Base-by-base conservation (phyloP, 768 basidiomycete species). In the Boletus rubropictus region DNA sequence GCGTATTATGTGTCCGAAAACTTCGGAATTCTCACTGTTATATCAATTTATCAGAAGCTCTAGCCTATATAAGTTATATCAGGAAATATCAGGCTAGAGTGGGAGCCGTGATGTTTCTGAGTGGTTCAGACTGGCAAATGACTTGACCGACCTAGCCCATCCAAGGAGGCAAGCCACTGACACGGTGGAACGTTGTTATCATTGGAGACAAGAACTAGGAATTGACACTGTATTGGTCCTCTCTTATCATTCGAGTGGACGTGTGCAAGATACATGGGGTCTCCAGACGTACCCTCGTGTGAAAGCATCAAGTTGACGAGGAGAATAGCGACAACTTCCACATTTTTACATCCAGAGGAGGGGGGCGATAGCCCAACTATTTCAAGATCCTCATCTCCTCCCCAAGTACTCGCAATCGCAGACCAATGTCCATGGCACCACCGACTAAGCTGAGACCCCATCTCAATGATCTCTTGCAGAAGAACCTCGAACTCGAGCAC, bases 401-500 rank as follows among this genome's bases (percentile, higher is more conserved):
- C 25, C 12, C 12, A 14, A 0, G 14, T 14, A 32, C n/a, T 12
- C 22, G 17, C 34, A 41, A 22, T 38, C 42, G 22, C 44, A 39
- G n/a, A 37, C 43, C n/a, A n/a, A n/a, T n/a, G n/a, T n/a, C n/a
- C 38, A 61, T 61, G 60, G 55, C 58, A 40, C 60, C 60, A 2
- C 60, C 61, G 7, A 63, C 50, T 3, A 51, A 46, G 39, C 42
- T 60, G 27, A 49, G 61, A 46, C 61, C 60, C 21, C 60, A 63
- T 38, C 60, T 61, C 48, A 49, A 61, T 42, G 55, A 61, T 28
- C 56, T 61, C 21, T 39, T 61, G 17, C 60, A 61, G 29, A 61
- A 61, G 51, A 61, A 61, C 44, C 58, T 55, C 48, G 60, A 61
- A 27, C 61, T 61, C 34, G 60, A 61, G 48, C 60, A 61, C 21